These are phyloP conservation scores for Cyberlindnera misumaiensis DNA, from an alignment of 805 yeast genomes.

Conservation along the genomic window DNA sequence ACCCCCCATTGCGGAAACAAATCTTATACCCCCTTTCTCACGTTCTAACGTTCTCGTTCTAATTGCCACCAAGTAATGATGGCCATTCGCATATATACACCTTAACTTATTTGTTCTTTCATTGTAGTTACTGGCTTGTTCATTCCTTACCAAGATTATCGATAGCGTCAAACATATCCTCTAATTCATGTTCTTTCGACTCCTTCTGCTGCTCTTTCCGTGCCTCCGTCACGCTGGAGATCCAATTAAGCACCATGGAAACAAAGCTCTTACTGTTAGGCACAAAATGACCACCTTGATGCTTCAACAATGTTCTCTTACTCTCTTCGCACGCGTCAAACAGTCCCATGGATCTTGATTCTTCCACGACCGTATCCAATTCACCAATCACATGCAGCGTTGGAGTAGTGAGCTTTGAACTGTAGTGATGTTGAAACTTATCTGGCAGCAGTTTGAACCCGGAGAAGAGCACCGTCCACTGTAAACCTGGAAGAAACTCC, in stretches of 20 bases:
- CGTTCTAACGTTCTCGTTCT: not conserved
- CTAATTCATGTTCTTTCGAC: slow-evolving; percentile 17
- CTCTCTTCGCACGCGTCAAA: slow-evolving; percentile 40
- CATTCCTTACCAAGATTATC: slow-evolving; percentile 33
- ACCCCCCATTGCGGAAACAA: not conserved
- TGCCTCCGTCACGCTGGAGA: slow-evolving; percentile 10
- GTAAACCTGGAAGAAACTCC: slow-evolving; percentile 32
- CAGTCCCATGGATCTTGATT: slow-evolving; percentile 55
- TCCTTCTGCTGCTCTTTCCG: not conserved
- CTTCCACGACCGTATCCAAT: slow-evolving; percentile 79
- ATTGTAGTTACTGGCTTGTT: not conserved
- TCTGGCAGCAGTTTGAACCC: slow-evolving; percentile 41
- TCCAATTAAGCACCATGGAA: slow-evolving; percentile 29
- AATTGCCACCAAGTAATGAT: not conserved
- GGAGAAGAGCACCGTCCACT: slow-evolving; percentile 51
- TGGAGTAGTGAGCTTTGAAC: slow-evolving; percentile 22
- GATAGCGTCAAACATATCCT: slow-evolving; percentile 31
- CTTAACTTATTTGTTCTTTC: not conserved
- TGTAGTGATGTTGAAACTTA: slow-evolving; percentile 15
- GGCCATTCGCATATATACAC: slow-evolving; percentile 1
- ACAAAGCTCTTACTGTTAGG: slow-evolving; percentile 66
- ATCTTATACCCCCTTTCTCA: not conserved
- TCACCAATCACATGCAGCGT: slow-evolving; percentile 80
- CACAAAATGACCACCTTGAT: slow-evolving; percentile 95
- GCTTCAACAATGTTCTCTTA: slow-evolving; percentile 48